Percentiles rank a stretch among this genome's conserved stretches.
Conservation (phyloP, 1,284 basidiomycete species). For the Cutaneotrichosporon sp. region DNA sequence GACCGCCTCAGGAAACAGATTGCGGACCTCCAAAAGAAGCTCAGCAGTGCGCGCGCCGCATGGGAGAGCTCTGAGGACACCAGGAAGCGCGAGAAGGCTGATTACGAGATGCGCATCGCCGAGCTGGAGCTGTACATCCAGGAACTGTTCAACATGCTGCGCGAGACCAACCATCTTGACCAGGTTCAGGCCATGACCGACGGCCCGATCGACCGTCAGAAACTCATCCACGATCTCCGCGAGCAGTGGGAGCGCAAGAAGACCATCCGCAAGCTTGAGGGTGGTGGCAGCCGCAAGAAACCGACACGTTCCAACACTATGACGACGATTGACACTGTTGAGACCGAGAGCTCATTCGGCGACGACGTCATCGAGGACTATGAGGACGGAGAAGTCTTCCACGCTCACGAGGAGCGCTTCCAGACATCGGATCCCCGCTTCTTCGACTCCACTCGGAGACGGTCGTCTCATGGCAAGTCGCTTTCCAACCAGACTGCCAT, state of each 20-base stretch:
- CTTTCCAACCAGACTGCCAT: conserved; percentile 14
- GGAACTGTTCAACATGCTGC: conserved; percentile 90
- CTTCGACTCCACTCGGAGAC: conserved; percentile 6
- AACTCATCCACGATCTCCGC: conserved; percentile 69
- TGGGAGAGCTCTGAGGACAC: conserved; percentile 72
- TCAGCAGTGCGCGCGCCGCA: conserved; percentile 73
- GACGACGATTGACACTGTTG: background rate
- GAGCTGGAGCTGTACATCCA: conserved; percentile 89
- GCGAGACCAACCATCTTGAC: conserved; percentile 73
- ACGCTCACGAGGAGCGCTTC: conserved; percentile 45
- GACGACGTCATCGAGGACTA: conserved; percentile 43
- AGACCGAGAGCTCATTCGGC: conserved; percentile 14
- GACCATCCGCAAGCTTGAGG: conserved; percentile 82
- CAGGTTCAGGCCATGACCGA: conserved; percentile 62
- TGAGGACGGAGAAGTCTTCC: conserved; percentile 44
- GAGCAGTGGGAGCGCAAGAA: conserved; percentile 79
- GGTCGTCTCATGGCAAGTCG: conserved; percentile 15
- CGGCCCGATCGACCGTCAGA: conserved; percentile 69
- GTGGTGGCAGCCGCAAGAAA: conserved; percentile 51
- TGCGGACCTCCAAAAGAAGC: conserved; percentile 72
- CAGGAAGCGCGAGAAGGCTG: conserved; percentile 73
- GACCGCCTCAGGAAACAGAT: conserved; percentile 76
- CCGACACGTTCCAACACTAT: conserved; percentile 7
- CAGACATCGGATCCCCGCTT: conserved; percentile 15
- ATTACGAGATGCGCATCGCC: conserved; percentile 81